These are phyloP conservation scores for Aquilaria yunnanensis DNA, from an alignment of 345 rosid genomes.

Conservation along the genomic window DNA sequence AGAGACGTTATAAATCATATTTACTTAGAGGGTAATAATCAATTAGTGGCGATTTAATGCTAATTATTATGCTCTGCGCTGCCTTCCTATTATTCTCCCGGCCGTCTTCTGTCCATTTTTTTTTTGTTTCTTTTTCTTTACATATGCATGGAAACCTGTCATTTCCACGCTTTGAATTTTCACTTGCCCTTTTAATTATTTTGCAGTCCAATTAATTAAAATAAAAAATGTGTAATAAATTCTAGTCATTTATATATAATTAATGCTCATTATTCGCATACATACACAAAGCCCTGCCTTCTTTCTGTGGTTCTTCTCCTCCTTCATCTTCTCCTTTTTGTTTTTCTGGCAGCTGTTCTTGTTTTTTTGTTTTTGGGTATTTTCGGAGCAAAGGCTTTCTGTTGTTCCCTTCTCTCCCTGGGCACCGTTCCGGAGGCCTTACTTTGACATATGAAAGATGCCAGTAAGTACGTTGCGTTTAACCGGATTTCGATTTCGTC, in stretches of 20 bases:
- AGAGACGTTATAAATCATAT: constrained; percentile 41
- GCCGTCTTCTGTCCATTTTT: constrained; percentile 11
- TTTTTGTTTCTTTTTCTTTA: constrained; percentile 11
- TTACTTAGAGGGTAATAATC: constrained; percentile 9
- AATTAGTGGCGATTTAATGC: constrained; percentile 21
- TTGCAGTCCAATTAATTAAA: constrained; percentile 9
- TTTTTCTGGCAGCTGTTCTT: constrained; percentile 2
- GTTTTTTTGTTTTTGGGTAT: not conserved
- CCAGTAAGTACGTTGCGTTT: constrained; percentile 97
- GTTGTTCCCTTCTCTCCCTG: constrained; percentile 8
- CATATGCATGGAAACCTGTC: constrained; percentile 33
- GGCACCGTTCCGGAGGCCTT: constrained; percentile 24
- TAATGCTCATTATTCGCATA: constrained; percentile 44
- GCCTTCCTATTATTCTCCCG: constrained; percentile 13
- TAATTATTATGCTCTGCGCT: not conserved
- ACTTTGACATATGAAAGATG: constrained; percentile 66
- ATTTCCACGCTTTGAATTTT: constrained; percentile 4
- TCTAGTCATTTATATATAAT: constrained; percentile 51
- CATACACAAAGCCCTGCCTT: constrained; percentile 31
- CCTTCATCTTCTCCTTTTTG: constrained; percentile 15
- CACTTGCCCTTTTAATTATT: constrained; percentile 14
- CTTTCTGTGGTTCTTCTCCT: constrained; percentile 23
- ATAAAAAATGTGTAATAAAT: constrained; percentile 9
- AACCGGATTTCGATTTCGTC: constrained; percentile 17
- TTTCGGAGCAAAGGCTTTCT: constrained; percentile 5